These are phyloP conservation scores for Athelia psychrophila DNA, from an alignment of 1,284 basidiomycete genomes.

Conservation along the genomic window DNA sequence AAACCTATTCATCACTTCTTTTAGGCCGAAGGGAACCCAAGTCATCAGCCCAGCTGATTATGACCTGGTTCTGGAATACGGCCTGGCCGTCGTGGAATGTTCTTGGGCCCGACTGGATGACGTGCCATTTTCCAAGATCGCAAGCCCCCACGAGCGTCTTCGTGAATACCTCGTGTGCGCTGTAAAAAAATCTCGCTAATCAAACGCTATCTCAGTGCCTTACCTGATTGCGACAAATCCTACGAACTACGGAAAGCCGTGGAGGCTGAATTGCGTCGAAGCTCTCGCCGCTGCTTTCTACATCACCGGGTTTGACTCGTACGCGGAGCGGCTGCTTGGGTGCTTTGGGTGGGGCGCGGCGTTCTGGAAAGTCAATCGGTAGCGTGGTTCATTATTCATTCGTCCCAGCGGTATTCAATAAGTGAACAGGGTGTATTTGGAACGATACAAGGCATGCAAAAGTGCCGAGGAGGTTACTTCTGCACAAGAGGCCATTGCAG, in stretches of 20 bases:
- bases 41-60: constrained; percentile 84
- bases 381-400: neutral
- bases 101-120: constrained; percentile 96
- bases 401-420: neutral
- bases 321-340: constrained; percentile 74
- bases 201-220: constrained; percentile 57
- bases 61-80: constrained; percentile 73
- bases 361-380: constrained; percentile 85
- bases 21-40: constrained; percentile 83
- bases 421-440: constrained; percentile 52
- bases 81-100: constrained; percentile 95
- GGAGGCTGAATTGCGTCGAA: constrained; percentile 89
- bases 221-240: constrained; percentile 93
- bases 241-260: constrained; percentile 94
- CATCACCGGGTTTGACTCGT: constrained; percentile 80
- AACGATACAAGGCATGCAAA: constrained; percentile 70
- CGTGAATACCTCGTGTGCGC: constrained; percentile 47
- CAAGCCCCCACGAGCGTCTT: constrained; percentile 89
- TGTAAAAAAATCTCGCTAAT: neutral
- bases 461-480: constrained; percentile 60
- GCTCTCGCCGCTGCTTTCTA: constrained; percentile 93
- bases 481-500: constrained; percentile 74
- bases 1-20: neutral
- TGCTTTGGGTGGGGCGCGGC: constrained; percentile 88
- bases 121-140: constrained; percentile 92